Base-by-base conservation (phyloP, 2,329 filamentous ascomycete species). In the Colletotrichum gloeosporioides region DNA sequence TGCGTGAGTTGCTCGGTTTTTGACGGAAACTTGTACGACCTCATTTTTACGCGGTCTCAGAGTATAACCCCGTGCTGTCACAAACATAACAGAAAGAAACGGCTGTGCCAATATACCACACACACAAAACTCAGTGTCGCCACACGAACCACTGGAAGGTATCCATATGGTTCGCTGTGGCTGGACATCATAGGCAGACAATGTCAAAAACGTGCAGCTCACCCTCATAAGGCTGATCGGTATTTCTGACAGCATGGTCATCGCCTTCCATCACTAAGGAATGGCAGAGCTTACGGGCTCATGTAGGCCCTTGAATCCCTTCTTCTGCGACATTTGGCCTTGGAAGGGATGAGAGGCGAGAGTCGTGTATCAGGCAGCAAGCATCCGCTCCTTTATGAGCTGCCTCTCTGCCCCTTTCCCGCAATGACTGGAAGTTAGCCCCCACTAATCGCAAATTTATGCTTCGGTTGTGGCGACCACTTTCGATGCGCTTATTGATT, bases 361-460 rank as follows among this genome's bases (percentile, higher is more conserved):
- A 53, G 44, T 13, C 0, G 10, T 0, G n/a, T 1, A 8, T 53
- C 44, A 53, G 10, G 10, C 44, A 53, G 44, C 44, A 53, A 8
- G 44, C 44, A 2, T 13, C 1, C n/a, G 44, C n/a, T 53, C 44
- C 44, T 53, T 53, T 53, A 53, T 53, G 44, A 13, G 25, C 55
- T 22, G 13, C 27, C 0, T 0, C 18, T 4, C 31, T 62, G 0
- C 27, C 9, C 1, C 4, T 29, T 32, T 61, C 9, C 7, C 7
- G 8, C n/a, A 4, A 1, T 32, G 2, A 22, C 22, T 61, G 1
- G 0, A 3, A 5, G 6, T 2, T 4, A 22, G n/a, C 22, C 12
- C 59, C 34, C 3, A n/a, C 29, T 22, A 0, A n/a, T 34, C 13
- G 2, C n/a, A 22, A 36, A 15, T 0, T 15, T 9, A 2, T 16